Evolutionary conservation across 345 rosid genomes (phyloP), one percentile per base, ranked within the genome.

Genomic region (Salix udensis): DNA sequence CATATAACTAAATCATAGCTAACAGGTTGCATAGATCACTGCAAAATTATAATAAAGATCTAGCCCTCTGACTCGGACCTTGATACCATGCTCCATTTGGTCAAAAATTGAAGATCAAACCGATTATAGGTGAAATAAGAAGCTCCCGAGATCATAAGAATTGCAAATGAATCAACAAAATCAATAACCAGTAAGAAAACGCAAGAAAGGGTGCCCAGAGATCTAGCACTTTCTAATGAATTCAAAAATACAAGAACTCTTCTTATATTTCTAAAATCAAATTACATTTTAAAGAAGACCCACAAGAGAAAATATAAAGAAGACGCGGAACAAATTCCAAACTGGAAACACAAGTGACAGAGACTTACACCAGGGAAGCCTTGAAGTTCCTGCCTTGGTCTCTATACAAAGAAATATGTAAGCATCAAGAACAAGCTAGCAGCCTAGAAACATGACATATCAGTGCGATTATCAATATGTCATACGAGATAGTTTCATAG

Each of bases 281-380:
- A 37, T 40, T 42, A 24, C 58, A 79, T 71, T 79, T 69, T 48
- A 68, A 71, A 48, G 31, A 65, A 28, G 16, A 68, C 76, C 78
- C 70, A 76, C 15, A 65, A 74, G 50, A 70, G 13, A 72, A 66
- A 30, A 42, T 0, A 28, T 36, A 53, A 37, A 31, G 19, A 60
- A 10, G 55, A 23, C 18, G 15, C 0, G 21, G 2, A 44, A 60
- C 4, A 37, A 58, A 34, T 21, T 36, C n/a, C 26, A n/a, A 46
- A 40, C 19, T 12, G 52, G 40, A 77, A 16, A 7, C 26, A 6
- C 8, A 37, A 60, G 65, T 60, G 78, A 78, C 53, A 34, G 66
- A 74, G 60, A 74, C 84, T 82, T 82, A 84, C 86, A 40, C 55
- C 68, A 31, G 5, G 37, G 68, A 36, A 68, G 60, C 52, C 68